Evolutionary conservation across 2,329 filamentous ascomycete genomes (phyloP), one percentile per base, ranked within the genome.

Genomic region (Septoria linicola): DNA sequence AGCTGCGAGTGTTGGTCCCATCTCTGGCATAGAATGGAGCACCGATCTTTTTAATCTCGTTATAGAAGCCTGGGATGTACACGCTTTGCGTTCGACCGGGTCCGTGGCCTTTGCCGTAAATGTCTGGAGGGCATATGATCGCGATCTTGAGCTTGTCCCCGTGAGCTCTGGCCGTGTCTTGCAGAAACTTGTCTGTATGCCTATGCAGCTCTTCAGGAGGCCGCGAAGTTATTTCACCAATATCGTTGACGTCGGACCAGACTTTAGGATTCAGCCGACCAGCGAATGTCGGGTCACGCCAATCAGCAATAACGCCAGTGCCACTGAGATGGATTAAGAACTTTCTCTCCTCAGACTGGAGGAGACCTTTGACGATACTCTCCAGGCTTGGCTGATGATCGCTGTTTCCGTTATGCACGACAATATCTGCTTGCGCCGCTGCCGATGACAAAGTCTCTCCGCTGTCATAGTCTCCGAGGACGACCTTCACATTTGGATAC

Each of bases 161-260:
- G 54, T 76, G 71, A 45, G 66, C 63, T 2, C 66, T 63, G 4
- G 68, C 72, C 1, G 75, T 72, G 0, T 66, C 70, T 0, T 84
- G 69, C 16, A 88, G 77, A 25, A 87, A 74, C 64, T 81, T 78
- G 67, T 90, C 86, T 3, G 88, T 79, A 62, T 83, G 73, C 10
- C 83, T 80, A 70, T 89, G 86, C 19, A 75, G 59, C 5, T 76
- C 81, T 0, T 64, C 59, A 58, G 80, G 76, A 0, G 81, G 81
- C 0, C 85, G 61, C 7, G 63, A 73, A 1, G 78, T 68, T 30
- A 86, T 71, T 27, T 76, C 75, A 13, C 73, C 69, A 44, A 85
- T 73, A 47, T 77, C 77, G 11, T 77, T 70, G 68, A 72, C 72
- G 60, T 78, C 74, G 48, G 76, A 68, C 60, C 70, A 75, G 41